phyloP scores from a whole-genome alignment of 495 filamentous ascomycete species.

The Penicillium desertorum region DNA sequence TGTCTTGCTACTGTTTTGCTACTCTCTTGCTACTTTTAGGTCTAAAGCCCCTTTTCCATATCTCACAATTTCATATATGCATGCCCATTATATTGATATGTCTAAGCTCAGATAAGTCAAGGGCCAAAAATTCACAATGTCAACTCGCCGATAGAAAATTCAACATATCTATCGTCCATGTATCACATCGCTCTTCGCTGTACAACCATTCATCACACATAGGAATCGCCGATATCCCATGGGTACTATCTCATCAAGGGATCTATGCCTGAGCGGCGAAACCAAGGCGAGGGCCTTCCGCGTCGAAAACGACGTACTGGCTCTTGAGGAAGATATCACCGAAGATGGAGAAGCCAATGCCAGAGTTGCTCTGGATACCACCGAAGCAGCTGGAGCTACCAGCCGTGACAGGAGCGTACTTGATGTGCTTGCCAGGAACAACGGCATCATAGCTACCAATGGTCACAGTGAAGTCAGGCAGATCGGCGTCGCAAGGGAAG shows the following conservation, averaged over 20 bases:
- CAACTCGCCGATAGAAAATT: slow-evolving; percentile 16
- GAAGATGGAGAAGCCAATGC: slow-evolving; percentile 66
- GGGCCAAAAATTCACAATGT: slow-evolving; percentile 17
- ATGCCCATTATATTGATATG: slow-evolving; percentile 22
- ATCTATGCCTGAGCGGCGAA: slow-evolving; percentile 53
- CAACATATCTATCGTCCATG: slow-evolving; percentile 3
- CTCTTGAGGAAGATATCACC: slow-evolving; percentile 79
- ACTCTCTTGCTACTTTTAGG: background rate
- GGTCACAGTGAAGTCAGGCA: slow-evolving; percentile 62
- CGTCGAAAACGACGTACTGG: slow-evolving; percentile 75
- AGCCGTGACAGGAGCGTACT: slow-evolving; percentile 42
- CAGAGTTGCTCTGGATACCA: slow-evolving; percentile 61
- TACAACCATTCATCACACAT: slow-evolving; percentile 8
- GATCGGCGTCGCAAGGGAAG: slow-evolving; percentile 61
- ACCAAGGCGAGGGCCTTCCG: slow-evolving; percentile 55
- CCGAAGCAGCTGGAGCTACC: slow-evolving; percentile 59
- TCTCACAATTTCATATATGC: slow-evolving; percentile 15
- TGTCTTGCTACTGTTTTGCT: background rate
- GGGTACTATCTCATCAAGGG: background rate
- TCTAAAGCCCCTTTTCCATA: background rate
- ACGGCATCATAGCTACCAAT: slow-evolving; percentile 51
- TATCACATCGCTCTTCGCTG: slow-evolving; percentile 8
- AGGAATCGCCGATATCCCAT: background rate
- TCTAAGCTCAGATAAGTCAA: slow-evolving; percentile 27
- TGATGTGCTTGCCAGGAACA: slow-evolving; percentile 45